Conservation (phyloP, 306 rosid species). For the Sesbania bispinosa region DNA sequence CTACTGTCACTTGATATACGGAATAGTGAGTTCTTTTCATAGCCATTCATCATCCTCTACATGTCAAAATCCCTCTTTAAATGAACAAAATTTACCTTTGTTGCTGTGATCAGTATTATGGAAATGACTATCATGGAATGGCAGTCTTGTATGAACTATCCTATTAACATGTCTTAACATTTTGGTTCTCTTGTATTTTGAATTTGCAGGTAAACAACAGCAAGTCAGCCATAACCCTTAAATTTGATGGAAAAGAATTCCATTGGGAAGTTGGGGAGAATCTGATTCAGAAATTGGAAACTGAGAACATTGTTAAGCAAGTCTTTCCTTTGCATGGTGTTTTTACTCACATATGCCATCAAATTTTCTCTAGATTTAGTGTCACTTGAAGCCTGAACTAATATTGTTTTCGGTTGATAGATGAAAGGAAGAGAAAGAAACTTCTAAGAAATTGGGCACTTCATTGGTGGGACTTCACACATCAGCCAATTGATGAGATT, state of each 20-base stretch:
- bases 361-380: constrained; percentile 14
- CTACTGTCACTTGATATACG: constrained; percentile 63
- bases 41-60: background rate
- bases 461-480: constrained; percentile 80
- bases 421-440: constrained; percentile 75
- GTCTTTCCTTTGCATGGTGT: constrained; percentile 94
- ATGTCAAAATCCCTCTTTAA: background rate
- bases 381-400: constrained; percentile 17
- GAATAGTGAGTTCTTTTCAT: constrained; percentile 56
- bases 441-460: constrained; percentile 86
- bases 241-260: constrained; percentile 54
- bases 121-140: constrained; percentile 18
- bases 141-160: background rate
- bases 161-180: background rate
- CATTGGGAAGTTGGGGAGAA: constrained; percentile 73
- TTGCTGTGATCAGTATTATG: background rate
- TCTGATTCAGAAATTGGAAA: constrained; percentile 67
- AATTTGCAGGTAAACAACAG: constrained; percentile 64
- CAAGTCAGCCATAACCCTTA: constrained; percentile 41
- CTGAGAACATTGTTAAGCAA: constrained; percentile 67
- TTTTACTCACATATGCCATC: constrained; percentile 29
- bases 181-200: constrained; percentile 28
- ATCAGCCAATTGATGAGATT: constrained; percentile 84
- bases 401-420: constrained; percentile 47
- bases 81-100: background rate